Base-by-base conservation (phyloP, 2,329 filamentous ascomycete species). In the Lasiodiplodia sp. region DNA sequence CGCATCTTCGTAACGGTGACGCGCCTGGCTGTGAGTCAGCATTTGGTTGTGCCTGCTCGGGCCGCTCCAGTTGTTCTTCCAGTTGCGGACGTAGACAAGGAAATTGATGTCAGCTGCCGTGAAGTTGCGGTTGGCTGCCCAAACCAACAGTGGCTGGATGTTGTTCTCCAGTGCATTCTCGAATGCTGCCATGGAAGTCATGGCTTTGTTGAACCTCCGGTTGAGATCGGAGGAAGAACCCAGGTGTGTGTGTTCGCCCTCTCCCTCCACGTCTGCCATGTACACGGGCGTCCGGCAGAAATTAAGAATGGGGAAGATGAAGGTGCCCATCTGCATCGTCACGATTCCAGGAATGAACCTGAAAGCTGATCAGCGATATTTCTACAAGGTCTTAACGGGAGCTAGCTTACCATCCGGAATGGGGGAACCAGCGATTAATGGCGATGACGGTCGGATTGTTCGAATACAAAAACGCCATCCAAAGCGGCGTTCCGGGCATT, bases 91-190 rank as follows among this genome's bases (percentile, higher is more conserved):
- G 51, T 83, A 81, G 10, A 84, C 86, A 5, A 92, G 78, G 76
- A 92, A 92, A 57, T 89, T 86, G 71, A 92, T 89, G 74, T 92
- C 92, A 76, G 92, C 90, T 16, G 89, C 90, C 0, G 89, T 91
- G 74, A 92, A 91, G 72, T 92, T 90, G 44, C 86, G 84, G 0
- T 87, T 81, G 0, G 89, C 89, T 0, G 90, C 89, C 75, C 90
- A 92, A 65, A 87, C 79, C 68, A 90, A 87, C 0, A 92, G 83
- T 0, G 87, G 87, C 4, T 84, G 81, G 0, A 88, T 86, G 74
- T 90, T 89, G 62, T 84, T 82, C 66, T 84, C 80, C 0, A 92
- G 81, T 4, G 88, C 87, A 69, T 87, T 82, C 71, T 92, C 89
- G 2, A 92, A 83, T 0, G 88, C 87, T 52, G 83, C 82, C 85